Evolutionary conservation across 2,329 filamentous ascomycete species (phyloP).

Genomic region (Diaporthe sp.): DNA sequence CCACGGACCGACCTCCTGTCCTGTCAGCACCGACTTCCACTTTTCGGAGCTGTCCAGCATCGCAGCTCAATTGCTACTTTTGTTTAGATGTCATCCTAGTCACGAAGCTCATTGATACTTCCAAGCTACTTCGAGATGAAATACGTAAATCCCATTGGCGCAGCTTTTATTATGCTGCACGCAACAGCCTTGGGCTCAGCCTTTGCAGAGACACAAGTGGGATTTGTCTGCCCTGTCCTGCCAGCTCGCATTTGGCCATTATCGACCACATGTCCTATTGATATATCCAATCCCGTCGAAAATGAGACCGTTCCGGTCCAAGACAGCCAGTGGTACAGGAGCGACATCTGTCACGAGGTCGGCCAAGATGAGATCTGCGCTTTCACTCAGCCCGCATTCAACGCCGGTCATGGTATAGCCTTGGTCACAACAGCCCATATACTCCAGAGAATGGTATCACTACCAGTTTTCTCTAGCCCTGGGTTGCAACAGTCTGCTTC

Average conservation of each 20-base stretch:
- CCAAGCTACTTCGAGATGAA: neutral
- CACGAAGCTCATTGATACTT: neutral
- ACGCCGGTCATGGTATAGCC: constrained; percentile 46
- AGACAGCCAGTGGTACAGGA: constrained; percentile 4
- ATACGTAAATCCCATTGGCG: neutral
- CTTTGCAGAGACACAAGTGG: neutral
- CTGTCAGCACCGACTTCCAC: neutral
- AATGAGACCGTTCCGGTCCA: neutral
- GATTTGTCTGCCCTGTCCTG: neutral
- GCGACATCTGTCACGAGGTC: constrained; percentile 39
- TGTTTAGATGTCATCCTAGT: neutral
- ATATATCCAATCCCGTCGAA: neutral
- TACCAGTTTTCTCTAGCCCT: constrained; percentile 28
- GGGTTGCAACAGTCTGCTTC: neutral
- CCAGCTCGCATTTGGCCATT: neutral
- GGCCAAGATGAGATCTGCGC: constrained; percentile 45
- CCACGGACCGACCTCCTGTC: constrained; percentile 5
- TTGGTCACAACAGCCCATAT: constrained; percentile 48
- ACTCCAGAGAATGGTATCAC: constrained; percentile 42
- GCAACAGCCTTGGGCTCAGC: neutral
- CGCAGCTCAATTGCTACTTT: neutral
- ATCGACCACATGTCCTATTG: constrained; percentile 20
- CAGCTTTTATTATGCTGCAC: neutral
- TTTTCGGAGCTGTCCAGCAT: neutral
- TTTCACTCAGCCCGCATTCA: constrained; percentile 46